A percentile compares a stretch with the other conserved stretches of the same genome.
Evolutionary conservation across 2,329 filamentous ascomycete genomes (phyloP).

Genomic region (Alternaria sp.): DNA sequence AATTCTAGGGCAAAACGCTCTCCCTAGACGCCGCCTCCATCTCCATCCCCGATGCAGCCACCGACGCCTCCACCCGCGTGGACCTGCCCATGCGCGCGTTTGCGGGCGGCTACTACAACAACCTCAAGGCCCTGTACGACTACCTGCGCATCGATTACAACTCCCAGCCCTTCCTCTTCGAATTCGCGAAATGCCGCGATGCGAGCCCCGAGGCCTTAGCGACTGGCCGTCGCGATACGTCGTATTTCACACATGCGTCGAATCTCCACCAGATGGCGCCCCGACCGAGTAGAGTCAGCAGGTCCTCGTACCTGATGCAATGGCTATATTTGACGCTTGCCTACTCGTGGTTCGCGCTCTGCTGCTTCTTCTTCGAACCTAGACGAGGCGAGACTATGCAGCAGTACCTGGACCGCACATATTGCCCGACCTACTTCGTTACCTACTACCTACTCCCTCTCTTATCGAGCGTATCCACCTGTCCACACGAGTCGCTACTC

Average conservation of each 20-base stretch:
- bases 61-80: conserved; percentile 43
- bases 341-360: conserved; percentile 61
- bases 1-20: conserved; percentile 49
- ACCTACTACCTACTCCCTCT: conserved; percentile 61
- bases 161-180: conserved; percentile 60
- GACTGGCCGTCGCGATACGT: conserved; percentile 12
- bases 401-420: conserved; percentile 59
- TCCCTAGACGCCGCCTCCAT: conserved; percentile 56
- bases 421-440: conserved; percentile 56
- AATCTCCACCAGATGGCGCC: conserved; percentile 60
- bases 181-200: conserved; percentile 50
- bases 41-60: conserved; percentile 40
- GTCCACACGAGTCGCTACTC: conserved; percentile 58
- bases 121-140: conserved; percentile 63
- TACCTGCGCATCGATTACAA: conserved; percentile 60
- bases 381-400: conserved; percentile 54
- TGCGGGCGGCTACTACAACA: conserved; percentile 61
- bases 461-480: conserved; percentile 62
- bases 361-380: conserved; percentile 58
- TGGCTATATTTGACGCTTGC: conserved; percentile 55
- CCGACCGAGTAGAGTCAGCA: conserved; percentile 45
- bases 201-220: neutral
- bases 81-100: conserved; percentile 62
- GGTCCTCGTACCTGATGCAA: conserved; percentile 53
- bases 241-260: conserved; percentile 62